Evolutionary conservation across 2,329 filamentous ascomycete genomes (phyloP).

Genomic region (Cadophora sp.): DNA sequence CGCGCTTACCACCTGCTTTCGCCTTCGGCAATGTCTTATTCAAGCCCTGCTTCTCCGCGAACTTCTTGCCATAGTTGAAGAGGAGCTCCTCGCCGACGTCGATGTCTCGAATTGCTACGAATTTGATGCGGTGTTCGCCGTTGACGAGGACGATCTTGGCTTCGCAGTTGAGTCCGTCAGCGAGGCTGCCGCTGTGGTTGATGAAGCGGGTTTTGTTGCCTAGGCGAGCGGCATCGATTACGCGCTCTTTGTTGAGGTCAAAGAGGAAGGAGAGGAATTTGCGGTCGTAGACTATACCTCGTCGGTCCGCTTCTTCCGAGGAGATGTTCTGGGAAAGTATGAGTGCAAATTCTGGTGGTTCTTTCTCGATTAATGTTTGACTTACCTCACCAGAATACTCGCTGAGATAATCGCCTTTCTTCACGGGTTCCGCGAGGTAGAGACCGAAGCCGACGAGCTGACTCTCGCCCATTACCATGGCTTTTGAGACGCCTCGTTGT

Average conservation of each 20-base stretch:
- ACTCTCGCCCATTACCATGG: slow-evolving; percentile 73
- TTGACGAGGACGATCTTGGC: slow-evolving; percentile 76
- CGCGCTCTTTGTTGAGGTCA: slow-evolving; percentile 54
- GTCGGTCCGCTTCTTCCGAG: slow-evolving; percentile 39
- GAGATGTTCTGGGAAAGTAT: slow-evolving; percentile 59
- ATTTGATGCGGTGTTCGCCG: slow-evolving; percentile 77
- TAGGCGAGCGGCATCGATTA: slow-evolving; percentile 75
- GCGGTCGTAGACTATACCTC: slow-evolving; percentile 46
- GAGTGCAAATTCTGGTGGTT: neutral
- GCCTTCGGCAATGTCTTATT: slow-evolving; percentile 52
- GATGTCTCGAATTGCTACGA: slow-evolving; percentile 72
- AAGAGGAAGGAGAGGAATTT: slow-evolving; percentile 56
- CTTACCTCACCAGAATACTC: slow-evolving; percentile 80
- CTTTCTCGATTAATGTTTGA: neutral
- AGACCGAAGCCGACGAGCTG: slow-evolving; percentile 74
- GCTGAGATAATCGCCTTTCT: slow-evolving; percentile 73
- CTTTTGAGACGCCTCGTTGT: slow-evolving; percentile 70
- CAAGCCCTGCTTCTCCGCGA: slow-evolving; percentile 58
- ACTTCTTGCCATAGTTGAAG: slow-evolving; percentile 80
- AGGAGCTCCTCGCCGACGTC: slow-evolving; percentile 77
- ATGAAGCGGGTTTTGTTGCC: slow-evolving; percentile 86
- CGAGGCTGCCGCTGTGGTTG: slow-evolving; percentile 74
- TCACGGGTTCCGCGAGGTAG: slow-evolving; percentile 58
- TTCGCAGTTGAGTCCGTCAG: slow-evolving; percentile 66
- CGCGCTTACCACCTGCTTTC: slow-evolving; percentile 31